Percentiles rank a stretch among this genome's conserved stretches.
These are phyloP conservation scores for Leptographium flavum DNA, from an alignment of 2,329 filamentous ascomycete genomes.

Conservation along the genomic window DNA sequence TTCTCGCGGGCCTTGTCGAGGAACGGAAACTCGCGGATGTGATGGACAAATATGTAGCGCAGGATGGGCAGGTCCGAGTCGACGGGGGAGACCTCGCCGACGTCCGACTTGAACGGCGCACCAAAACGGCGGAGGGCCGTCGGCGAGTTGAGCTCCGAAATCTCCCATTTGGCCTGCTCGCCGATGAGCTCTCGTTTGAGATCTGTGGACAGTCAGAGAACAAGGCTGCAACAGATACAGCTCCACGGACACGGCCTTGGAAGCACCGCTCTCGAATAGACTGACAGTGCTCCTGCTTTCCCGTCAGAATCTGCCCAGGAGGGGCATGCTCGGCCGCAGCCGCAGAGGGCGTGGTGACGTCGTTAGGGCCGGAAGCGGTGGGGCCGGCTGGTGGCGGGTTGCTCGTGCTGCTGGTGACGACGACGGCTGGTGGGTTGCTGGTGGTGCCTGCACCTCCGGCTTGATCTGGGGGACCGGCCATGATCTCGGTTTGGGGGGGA, in stretches of 20 bases:
- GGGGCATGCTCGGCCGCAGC: slow-evolving; percentile 16
- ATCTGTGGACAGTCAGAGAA: slow-evolving; percentile 48
- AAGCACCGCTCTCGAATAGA: slow-evolving; percentile 4
- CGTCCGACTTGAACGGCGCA: slow-evolving; percentile 84
- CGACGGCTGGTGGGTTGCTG: not conserved
- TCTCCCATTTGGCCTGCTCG: slow-evolving; percentile 79
- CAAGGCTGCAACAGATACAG: no score
- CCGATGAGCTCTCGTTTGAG: slow-evolving; percentile 91
- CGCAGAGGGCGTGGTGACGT: not conserved
- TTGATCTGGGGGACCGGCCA: not conserved
- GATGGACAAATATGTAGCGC: slow-evolving; percentile 93
- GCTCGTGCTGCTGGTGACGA: not conserved
- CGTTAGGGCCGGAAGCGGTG: not conserved
- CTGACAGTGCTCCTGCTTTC: slow-evolving; percentile 96
- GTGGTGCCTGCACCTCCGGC: not conserved
- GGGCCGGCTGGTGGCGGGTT: not conserved
- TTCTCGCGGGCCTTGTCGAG: slow-evolving; percentile 93
- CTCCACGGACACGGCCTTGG: not conserved
- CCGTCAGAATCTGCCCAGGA: slow-evolving; percentile 50
- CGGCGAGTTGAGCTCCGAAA: slow-evolving; percentile 82
- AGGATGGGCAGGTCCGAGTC: slow-evolving; percentile 90
- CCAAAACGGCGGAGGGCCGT: slow-evolving; percentile 92
- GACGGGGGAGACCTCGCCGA: slow-evolving; percentile 81
- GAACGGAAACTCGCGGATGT: slow-evolving; percentile 96
- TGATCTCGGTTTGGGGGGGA: not conserved